phyloP scores from a whole-genome alignment of 192 early-diverging fungal genomes.

The Backusella tarrabulga region DNA sequence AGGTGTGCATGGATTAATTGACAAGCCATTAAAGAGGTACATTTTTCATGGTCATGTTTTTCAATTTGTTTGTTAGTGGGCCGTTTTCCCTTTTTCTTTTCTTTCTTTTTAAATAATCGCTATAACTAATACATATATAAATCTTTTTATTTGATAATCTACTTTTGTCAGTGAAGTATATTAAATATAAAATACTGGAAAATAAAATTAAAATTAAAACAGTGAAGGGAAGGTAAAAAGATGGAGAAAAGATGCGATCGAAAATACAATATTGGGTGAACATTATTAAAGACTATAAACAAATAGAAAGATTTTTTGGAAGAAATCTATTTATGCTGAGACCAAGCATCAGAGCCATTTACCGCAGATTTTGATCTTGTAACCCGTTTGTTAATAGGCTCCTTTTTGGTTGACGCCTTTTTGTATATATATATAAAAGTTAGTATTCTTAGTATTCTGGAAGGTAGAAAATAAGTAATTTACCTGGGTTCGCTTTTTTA shows the following conservation, averaged over 20 bases:
- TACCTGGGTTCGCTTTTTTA: slow-evolving; percentile 54
- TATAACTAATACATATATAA: too few relatives aligned
- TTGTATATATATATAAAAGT: neutral
- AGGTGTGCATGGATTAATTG: neutral
- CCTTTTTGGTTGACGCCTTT: neutral
- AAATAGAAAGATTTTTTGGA: neutral
- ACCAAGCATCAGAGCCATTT: neutral
- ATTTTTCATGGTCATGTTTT: neutral
- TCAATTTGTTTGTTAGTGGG: too few relatives aligned
- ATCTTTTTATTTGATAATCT: neutral
- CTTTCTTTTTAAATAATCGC: too few relatives aligned
- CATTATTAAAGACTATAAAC: neutral
- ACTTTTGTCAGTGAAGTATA: neutral
- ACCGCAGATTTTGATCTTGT: slow-evolving; percentile 4
- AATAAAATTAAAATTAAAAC: neutral
- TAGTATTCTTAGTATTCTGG: neutral
- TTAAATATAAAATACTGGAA: neutral
- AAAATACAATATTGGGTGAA: neutral
- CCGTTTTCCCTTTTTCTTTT: too few relatives aligned
- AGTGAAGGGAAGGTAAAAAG: neutral
- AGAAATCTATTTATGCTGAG: neutral
- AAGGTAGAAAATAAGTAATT: neutral
- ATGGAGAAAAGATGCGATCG: neutral
- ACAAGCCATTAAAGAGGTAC: neutral
- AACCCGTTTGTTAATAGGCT: neutral